These are phyloP conservation scores for Scenedesmus sp. DNA, from an alignment of 163 green algal genomes.

Conservation along the genomic window DNA sequence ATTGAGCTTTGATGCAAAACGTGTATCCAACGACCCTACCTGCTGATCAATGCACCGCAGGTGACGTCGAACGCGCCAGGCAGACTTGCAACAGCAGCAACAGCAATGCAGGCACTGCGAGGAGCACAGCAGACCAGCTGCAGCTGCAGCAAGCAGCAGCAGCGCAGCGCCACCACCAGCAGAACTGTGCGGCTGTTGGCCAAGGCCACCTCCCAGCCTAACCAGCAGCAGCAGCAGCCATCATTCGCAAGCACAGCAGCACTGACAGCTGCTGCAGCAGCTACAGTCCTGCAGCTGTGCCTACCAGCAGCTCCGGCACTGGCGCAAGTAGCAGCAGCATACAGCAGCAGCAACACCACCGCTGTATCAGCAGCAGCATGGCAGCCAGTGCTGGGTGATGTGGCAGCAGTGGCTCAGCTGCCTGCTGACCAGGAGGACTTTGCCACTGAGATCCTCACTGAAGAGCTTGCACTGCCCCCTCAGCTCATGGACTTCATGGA, in stretches of 20 bases:
- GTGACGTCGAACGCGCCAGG: not conserved
- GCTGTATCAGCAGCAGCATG: not conserved
- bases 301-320: constrained; percentile 16
- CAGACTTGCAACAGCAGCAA: constrained; percentile 11
- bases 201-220: not conserved
- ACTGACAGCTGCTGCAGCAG: constrained; percentile 34
- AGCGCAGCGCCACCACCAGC: not conserved
- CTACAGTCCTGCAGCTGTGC: constrained; percentile 8
- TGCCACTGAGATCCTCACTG: constrained; percentile 13
- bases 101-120: not conserved
- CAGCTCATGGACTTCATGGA: constrained; percentile 47
- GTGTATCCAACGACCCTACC: too few relatives aligned
- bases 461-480: constrained; percentile 30
- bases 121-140: not conserved
- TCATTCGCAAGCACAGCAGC: not conserved
- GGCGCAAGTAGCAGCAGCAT: not conserved
- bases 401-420: constrained; percentile 14
- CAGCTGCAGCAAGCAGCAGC: not conserved
- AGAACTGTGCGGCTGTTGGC: not conserved
- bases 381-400: constrained; percentile 27
- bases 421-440: constrained; percentile 31
- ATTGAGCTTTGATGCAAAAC: too few relatives aligned
- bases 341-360: not conserved
- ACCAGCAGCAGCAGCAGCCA: constrained; percentile 19
- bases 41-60: not conserved